Evolutionary conservation across 805 yeast genomes (phyloP).

Genomic region (Starmerella etchellsii): DNA sequence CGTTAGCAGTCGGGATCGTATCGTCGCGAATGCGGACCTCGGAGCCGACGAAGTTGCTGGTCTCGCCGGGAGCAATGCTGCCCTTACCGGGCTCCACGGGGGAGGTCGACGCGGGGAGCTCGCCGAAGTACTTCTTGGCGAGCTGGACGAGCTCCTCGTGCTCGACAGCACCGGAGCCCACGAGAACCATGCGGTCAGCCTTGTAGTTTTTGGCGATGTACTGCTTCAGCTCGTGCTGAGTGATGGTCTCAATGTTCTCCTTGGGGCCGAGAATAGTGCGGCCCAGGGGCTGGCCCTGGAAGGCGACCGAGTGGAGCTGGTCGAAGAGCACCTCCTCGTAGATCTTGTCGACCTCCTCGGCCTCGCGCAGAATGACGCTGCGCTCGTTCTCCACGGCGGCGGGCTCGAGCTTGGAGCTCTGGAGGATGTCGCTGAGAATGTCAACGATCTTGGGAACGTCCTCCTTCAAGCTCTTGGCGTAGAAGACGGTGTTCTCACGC

Average conservation of each 20-base stretch:
- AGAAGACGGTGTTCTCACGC: constrained; percentile 93
- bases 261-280: constrained; percentile 94
- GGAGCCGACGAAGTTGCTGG: constrained; percentile 72
- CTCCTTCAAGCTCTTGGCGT: constrained; percentile 69
- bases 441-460: constrained; percentile 82
- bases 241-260: constrained; percentile 69
- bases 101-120: constrained; percentile 33
- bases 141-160: constrained; percentile 69
- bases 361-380: constrained; percentile 89
- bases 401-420: constrained; percentile 69
- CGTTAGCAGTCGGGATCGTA: constrained; percentile 74
- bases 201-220: constrained; percentile 80
- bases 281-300: constrained; percentile 83
- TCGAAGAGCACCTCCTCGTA: constrained; percentile 97
- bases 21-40: constrained; percentile 76
- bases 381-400: constrained; percentile 88
- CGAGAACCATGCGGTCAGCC: constrained; percentile 96
- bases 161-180: constrained; percentile 83
- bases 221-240: constrained; percentile 58
- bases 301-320: constrained; percentile 86
- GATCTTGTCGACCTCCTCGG: constrained; percentile 97
- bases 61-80: constrained; percentile 46
- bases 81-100: constrained; percentile 59
- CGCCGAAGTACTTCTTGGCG: constrained; percentile 60
- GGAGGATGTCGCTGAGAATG: constrained; percentile 77